Evolutionary conservation across 306 rosid species (phyloP).

Genomic region (Casuarina glauca): DNA sequence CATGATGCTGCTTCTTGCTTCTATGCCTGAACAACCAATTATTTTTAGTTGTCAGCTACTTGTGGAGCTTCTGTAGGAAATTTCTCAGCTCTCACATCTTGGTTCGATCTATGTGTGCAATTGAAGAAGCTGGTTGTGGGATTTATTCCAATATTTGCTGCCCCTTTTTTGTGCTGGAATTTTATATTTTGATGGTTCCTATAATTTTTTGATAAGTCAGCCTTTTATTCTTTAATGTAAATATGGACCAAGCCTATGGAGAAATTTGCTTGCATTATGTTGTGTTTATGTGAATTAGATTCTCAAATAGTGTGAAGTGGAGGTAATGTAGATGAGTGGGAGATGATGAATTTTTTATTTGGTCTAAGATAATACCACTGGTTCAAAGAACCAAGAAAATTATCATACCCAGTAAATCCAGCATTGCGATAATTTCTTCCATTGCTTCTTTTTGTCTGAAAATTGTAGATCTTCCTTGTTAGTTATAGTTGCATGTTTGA

Average conservation of each 20-base stretch:
- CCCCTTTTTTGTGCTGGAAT: not conserved
- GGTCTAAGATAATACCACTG: not conserved
- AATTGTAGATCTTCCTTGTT: not conserved
- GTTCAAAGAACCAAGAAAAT: not conserved
- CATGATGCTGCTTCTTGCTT: not conserved
- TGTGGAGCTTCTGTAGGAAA: slow-evolving; percentile 3
- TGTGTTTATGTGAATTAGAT: not conserved
- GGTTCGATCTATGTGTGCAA: not conserved
- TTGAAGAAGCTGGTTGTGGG: not conserved
- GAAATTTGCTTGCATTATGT: not conserved
- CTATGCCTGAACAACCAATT: not conserved
- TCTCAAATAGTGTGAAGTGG: not conserved
- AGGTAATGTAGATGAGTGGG: not conserved
- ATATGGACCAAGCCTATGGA: not conserved
- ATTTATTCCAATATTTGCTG: not conserved
- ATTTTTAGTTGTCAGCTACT: not conserved
- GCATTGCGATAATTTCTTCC: not conserved
- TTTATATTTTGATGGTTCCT: slow-evolving; percentile 2
- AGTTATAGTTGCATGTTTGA: not conserved
- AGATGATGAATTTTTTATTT: not conserved
- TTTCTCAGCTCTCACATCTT: not conserved
- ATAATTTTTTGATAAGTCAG: not conserved
- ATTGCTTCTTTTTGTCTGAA: not conserved
- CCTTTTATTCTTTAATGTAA: not conserved
- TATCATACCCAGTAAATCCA: not conserved